Conservation (phyloP, 805 yeast species). For the Starmerella apis region DNA sequence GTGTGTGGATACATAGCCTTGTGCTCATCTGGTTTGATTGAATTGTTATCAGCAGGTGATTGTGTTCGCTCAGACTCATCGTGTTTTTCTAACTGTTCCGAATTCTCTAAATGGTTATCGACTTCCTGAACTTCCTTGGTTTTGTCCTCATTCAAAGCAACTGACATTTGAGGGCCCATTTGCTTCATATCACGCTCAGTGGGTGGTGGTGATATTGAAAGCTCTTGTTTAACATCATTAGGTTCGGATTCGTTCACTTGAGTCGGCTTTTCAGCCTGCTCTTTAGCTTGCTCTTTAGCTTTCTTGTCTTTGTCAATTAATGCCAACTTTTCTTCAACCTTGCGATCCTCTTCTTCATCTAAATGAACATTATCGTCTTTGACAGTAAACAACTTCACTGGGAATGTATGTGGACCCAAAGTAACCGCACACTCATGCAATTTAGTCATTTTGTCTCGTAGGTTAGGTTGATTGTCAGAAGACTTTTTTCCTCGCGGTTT, state of each 20-base stretch:
- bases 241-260: not conserved
- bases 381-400: constrained; percentile 65
- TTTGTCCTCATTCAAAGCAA: too few relatives aligned
- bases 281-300: constrained; percentile 17
- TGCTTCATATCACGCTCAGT: too few relatives aligned
- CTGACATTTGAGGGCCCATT: too few relatives aligned
- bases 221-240: not conserved
- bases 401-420: constrained; percentile 78
- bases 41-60: too few relatives aligned
- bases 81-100: too few relatives aligned
- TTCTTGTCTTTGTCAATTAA: not conserved
- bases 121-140: too few relatives aligned
- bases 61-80: too few relatives aligned
- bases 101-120: too few relatives aligned
- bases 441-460: constrained; percentile 81
- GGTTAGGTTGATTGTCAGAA: constrained; percentile 41
- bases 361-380: constrained; percentile 40
- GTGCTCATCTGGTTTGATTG: too few relatives aligned
- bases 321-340: constrained; percentile 12
- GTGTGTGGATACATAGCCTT: too few relatives aligned
- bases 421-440: constrained; percentile 62
- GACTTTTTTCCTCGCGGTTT: constrained; percentile 48
- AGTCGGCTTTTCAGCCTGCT: not conserved
- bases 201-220: too few relatives aligned
- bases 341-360: constrained; percentile 35